Evolutionary conservation across 2,329 filamentous ascomycete genomes (phyloP).

Genomic region (Lachnellula cervina): DNA sequence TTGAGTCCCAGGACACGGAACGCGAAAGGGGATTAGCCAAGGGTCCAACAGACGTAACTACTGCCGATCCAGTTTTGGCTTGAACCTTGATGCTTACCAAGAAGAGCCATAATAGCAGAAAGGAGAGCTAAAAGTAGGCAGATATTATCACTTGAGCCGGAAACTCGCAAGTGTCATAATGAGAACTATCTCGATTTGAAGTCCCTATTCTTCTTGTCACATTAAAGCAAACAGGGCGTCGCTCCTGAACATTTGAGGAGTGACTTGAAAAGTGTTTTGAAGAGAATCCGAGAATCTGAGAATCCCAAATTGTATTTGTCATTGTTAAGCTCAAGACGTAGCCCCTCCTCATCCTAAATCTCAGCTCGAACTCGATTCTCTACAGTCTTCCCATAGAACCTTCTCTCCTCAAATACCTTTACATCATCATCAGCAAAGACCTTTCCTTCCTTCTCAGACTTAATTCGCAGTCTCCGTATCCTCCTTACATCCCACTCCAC

Average conservation of each 20-base stretch:
- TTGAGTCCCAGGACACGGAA: not conserved
- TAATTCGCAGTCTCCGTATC: conserved; percentile 28
- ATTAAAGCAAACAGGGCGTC: too few species aligned
- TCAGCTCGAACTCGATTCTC: not conserved
- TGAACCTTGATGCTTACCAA: not conserved
- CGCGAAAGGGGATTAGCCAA: not conserved
- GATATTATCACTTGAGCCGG: too few species aligned
- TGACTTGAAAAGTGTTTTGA: too few species aligned
- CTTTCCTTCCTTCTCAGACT: conserved; percentile 26
- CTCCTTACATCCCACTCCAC: conserved; percentile 37
- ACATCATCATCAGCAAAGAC: conserved; percentile 31
- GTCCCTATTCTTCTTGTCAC: too few species aligned
- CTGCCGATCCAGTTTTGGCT: not conserved
- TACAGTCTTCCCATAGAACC: conserved; percentile 16
- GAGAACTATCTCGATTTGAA: too few species aligned
- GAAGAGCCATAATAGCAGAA: too few species aligned
- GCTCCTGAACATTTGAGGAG: too few species aligned
- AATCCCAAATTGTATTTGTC: too few species aligned
- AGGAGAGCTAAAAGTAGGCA: too few species aligned
- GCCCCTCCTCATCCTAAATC: not conserved
- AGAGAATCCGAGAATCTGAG: too few species aligned
- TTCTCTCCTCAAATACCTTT: conserved; percentile 22
- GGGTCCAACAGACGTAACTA: not conserved
- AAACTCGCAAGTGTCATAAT: too few species aligned
- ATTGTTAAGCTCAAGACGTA: too few species aligned